Base-by-base conservation (phyloP, 345 rosid genomes). In the Kernera saxatilis region DNA sequence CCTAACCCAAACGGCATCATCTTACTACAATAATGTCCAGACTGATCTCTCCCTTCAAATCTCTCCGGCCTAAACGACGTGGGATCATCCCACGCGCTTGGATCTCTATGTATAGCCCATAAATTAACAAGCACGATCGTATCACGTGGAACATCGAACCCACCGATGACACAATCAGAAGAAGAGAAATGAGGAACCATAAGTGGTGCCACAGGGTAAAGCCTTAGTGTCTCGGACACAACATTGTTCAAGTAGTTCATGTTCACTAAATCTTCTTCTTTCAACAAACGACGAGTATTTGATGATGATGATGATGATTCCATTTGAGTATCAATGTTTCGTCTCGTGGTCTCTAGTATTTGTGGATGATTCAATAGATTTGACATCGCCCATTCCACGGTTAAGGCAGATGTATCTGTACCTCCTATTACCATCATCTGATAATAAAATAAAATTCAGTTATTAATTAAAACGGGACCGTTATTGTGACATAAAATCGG, bases 21-120 rank as follows among this genome's bases (percentile, higher is more conserved):
- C 46, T 80, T 80, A 2, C 50, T 48, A 22, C 6, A 3, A 36
- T 41, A 57, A 15, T 57, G 63, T 54, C 62, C 63, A 23, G 25
- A 6, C n/a, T 56, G 52, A 62, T 72, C 69, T 1, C 5, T 62
- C 0, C 9, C 64, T 44, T 72, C 78, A 51, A 79, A 85, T 58
- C 89, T 79, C 60, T 81, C 84, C 2, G 85, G 89, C 40, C 15
- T 83, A 67, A 83, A 85, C 14, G 71, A 44, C 6, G 55, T 40
- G 0, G 80, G 79, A 30, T 85, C 84, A 3, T 74, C 82, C 87
- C 87, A 83, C 9, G 73, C 35, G 3, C 26, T 56, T 5, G 81
- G 73, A 35, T 83, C 84, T 53, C 82, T 65, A 0, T 79, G 87
- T 32, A 85, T 81, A 23, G 87, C 82, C 85, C 87, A 85, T 4